Base-by-base conservation (phyloP, 208 protist genomes). In the Crithidia thermophila region DNA sequence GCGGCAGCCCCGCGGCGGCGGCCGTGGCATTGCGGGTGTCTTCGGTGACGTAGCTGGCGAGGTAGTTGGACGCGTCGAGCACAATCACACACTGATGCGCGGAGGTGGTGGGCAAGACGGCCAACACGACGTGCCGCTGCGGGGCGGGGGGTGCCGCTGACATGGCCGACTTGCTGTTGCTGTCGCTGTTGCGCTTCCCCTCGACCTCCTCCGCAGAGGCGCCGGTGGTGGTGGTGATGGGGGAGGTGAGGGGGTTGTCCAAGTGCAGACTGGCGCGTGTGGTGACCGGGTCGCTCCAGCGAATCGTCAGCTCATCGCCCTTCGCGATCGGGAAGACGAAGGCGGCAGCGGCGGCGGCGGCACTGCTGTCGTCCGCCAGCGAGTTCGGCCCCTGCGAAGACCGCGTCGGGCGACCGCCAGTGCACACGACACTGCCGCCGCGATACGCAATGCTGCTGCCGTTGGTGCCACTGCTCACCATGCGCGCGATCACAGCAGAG, bases 261-360 rank as follows among this genome's bases (percentile, higher is more conserved):
- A n/a, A n/a, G n/a, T n/a, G n/a, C n/a, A n/a, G n/a, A n/a, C n/a
- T n/a, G n/a, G n/a, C n/a, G n/a, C n/a, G n/a, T n/a, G n/a, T n/a
- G n/a, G n/a, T n/a, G n/a, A n/a, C 7, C 36, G 43, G 59, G 25
- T 55, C n/a, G 14, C 40, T 36, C 68, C 68, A 75, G 36, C 42
- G 68, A 30, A 75, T 33, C 0, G 58, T 75, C n/a, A 81, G n/a
- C 27, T 75, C 75, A 39, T 81, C 75, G 3, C 75, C 75, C 3
- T 34, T 47, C 10, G n/a, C 52, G 18, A 79, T 66, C 37, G 60
- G 58, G 30, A 39, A 47, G 36, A 34, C 31, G 7, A 46, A 9
- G 11, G 20, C 25, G 13, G 23, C 21, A 13, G 36, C 4, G 33
- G 23, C 9, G 46, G 8, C 14, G 34, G 46, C 21, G 27, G 20